Evolutionary conservation across 345 rosid species (phyloP).

Genomic region (Erucastrum elatum): DNA sequence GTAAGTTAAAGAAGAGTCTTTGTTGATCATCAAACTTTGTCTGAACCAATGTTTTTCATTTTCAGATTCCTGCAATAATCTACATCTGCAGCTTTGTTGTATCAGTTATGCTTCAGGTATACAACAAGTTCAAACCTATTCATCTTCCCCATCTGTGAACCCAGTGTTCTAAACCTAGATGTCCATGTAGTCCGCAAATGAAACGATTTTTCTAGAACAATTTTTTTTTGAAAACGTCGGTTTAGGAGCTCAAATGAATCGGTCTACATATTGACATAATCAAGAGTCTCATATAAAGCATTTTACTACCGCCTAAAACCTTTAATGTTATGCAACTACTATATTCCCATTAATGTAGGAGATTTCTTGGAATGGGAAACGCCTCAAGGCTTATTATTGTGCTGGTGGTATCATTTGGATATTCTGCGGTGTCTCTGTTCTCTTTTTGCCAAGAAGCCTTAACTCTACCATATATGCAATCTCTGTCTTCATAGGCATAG

Average conservation of each 20-base stretch:
- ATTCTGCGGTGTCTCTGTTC: slow-evolving; percentile 62
- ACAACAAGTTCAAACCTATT: neutral
- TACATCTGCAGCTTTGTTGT: slow-evolving; percentile 85
- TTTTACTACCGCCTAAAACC: too few species aligned
- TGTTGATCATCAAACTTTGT: slow-evolving; percentile 18
- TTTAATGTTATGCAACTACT: too few species aligned
- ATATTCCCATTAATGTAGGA: slow-evolving; percentile 47
- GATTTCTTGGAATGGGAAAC: slow-evolving; percentile 79
- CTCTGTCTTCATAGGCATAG: slow-evolving; percentile 72
- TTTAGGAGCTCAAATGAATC: too few species aligned
- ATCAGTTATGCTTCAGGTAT: slow-evolving; percentile 82
- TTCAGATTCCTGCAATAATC: slow-evolving; percentile 88
- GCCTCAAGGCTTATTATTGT: slow-evolving; percentile 78
- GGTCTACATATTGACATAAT: too few species aligned
- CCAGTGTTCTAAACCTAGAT: too few species aligned
- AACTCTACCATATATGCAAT: slow-evolving; percentile 59
- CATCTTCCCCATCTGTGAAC: too few species aligned
- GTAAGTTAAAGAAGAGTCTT: slow-evolving; percentile 41
- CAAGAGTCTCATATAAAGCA: too few species aligned
- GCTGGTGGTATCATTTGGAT: slow-evolving; percentile 91
- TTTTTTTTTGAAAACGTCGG: too few species aligned
- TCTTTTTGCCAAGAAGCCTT: slow-evolving; percentile 64
- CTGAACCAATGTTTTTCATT: slow-evolving; percentile 14
- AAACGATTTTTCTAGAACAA: too few species aligned
- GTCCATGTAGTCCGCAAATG: too few species aligned